A percentile compares a stretch with the other conserved stretches of the same genome.
Conservation (phyloP, 2,329 filamentous ascomycete species). For the Xylaria sp. region DNA sequence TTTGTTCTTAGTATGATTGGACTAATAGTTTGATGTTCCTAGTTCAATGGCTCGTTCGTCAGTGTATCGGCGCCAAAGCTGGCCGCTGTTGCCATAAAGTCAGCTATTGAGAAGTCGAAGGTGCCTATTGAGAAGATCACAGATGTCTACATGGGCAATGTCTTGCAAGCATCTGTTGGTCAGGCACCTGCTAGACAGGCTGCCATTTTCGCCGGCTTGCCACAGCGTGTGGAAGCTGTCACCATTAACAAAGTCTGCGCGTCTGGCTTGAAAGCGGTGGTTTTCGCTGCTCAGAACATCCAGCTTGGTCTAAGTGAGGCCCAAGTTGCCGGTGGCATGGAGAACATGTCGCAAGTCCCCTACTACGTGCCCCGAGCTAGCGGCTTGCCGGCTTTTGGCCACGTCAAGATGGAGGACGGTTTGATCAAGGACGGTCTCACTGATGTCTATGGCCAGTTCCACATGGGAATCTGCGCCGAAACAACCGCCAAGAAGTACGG, state of each 20-base stretch:
- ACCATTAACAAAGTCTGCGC: conserved; percentile 99
- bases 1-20: background rate
- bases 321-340: conserved; percentile 92
- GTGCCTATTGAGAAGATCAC: conserved; percentile 76
- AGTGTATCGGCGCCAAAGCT: conserved; percentile 81
- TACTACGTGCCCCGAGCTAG: conserved; percentile 84
- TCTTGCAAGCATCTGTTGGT: conserved; percentile 75
- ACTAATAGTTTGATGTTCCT: conserved; percentile 5
- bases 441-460: conserved; percentile 93
- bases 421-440: conserved; percentile 91
- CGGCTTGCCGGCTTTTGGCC: conserved; percentile 76
- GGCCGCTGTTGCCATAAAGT: conserved; percentile 85
- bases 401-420: conserved; percentile 83
- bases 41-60: conserved; percentile 93
- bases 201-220: conserved; percentile 77
- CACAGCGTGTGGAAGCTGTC: conserved; percentile 74
- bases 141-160: conserved; percentile 97
- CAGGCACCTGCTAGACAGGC: conserved; percentile 93
- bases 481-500: conserved; percentile 83
- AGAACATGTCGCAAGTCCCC: conserved; percentile 93
- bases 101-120: conserved; percentile 78
- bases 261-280: conserved; percentile 88
- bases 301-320: conserved; percentile 85
- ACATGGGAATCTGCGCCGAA: conserved; percentile 98
- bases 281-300: conserved; percentile 87